Evolutionary conservation across 2,329 filamentous ascomycete genomes (phyloP).

Genomic region (Rosellinia necatrix): DNA sequence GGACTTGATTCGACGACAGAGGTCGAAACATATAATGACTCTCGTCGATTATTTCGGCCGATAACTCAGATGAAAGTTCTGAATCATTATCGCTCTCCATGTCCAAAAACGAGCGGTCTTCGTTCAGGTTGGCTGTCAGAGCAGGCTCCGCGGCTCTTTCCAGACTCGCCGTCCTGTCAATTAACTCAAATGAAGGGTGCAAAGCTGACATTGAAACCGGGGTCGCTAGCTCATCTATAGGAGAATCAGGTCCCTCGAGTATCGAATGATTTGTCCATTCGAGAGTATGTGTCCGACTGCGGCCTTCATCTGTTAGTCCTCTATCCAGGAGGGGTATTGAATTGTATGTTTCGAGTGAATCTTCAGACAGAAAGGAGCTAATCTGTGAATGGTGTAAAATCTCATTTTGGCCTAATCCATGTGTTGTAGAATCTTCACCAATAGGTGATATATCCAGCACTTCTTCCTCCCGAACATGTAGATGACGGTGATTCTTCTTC

Average conservation of each 20-base stretch:
- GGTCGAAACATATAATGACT: constrained; percentile 41
- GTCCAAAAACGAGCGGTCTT: constrained; percentile 37
- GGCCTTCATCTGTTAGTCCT: constrained; percentile 58
- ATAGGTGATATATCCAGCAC: constrained; percentile 40
- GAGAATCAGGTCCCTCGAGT: constrained; percentile 52
- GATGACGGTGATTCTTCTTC: constrained; percentile 51
- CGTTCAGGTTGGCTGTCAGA: constrained; percentile 31
- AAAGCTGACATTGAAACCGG: constrained; percentile 39
- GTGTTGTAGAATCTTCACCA: constrained; percentile 31
- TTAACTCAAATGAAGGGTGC: constrained; percentile 58
- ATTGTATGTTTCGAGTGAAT: constrained; percentile 74
- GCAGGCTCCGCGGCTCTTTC: constrained; percentile 48
- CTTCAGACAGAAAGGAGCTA: constrained; percentile 59
- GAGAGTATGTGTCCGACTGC: constrained; percentile 46
- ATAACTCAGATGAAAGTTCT: constrained; percentile 68
- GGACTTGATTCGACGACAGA: constrained; percentile 36
- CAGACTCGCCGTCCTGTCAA: constrained; percentile 59
- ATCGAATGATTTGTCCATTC: constrained; percentile 63
- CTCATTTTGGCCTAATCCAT: constrained; percentile 29
- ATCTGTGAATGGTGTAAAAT: constrained; percentile 43
- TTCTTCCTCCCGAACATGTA: constrained; percentile 50
- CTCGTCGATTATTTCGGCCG: constrained; percentile 51
- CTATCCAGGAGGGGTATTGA: constrained; percentile 78
- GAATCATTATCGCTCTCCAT: constrained; percentile 55
- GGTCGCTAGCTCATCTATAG: constrained; percentile 36